Evolutionary conservation across 2,329 filamentous ascomycete species (phyloP).

Genomic region (Atkinsonella texensis): DNA sequence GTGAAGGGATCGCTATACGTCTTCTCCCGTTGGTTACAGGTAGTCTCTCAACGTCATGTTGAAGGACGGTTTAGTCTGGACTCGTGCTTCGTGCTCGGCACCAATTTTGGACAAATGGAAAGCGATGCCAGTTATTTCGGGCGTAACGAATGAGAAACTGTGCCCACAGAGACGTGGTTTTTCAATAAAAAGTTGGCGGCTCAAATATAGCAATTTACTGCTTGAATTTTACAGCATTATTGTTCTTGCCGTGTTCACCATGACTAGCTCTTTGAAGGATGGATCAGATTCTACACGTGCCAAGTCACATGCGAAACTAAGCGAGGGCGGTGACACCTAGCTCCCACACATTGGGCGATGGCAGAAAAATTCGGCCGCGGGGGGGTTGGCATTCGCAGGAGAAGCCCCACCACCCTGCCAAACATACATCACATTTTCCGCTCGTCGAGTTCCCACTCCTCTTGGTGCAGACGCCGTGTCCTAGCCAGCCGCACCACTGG

Average conservation of each 20-base stretch:
- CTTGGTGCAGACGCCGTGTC: conserved; percentile 7
- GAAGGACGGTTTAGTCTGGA: background rate
- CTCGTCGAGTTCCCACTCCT: conserved; percentile 13
- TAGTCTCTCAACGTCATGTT: background rate
- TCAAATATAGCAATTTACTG: background rate
- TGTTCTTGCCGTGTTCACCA: too few relatives aligned
- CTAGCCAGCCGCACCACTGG: conserved; percentile 3
- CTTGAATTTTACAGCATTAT: too few relatives aligned
- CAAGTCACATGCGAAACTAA: conserved; percentile 12
- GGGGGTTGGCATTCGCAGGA: conserved; percentile 8
- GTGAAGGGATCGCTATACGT: background rate
- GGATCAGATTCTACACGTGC: conserved; percentile 11
- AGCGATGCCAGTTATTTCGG: background rate
- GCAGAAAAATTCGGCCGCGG: conserved; percentile 29
- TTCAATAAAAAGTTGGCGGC: background rate
- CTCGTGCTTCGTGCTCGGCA: background rate
- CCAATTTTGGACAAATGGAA: background rate
- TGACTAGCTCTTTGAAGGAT: too few relatives aligned
- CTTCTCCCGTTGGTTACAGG: background rate
- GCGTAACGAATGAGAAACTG: background rate
- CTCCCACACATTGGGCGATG: conserved; percentile 24
- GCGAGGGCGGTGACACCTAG: conserved; percentile 25
- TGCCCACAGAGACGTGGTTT: background rate
- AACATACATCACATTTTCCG: conserved; percentile 17
- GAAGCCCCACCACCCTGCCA: conserved; percentile 23